These are phyloP conservation scores for Beauveria sp. DNA, from an alignment of 2,329 filamentous ascomycete genomes.

Conservation along the genomic window DNA sequence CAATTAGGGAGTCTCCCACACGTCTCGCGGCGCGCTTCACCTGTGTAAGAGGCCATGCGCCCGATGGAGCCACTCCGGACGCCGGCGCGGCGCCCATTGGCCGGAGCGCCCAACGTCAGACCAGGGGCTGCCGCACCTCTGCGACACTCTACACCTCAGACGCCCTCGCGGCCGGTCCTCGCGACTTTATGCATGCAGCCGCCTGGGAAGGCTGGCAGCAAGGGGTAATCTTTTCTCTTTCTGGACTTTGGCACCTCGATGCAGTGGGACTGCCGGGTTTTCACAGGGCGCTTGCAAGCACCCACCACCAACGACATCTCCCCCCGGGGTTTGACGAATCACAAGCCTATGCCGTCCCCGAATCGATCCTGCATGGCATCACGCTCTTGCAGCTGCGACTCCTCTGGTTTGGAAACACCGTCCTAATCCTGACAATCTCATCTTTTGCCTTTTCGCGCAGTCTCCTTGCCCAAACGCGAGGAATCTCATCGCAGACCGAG, in stretches of 20 bases:
- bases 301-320: too few species aligned
- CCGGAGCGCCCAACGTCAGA: not conserved
- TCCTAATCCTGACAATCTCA: conserved; percentile 1
- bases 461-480: not conserved
- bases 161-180: not conserved
- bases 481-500: not conserved
- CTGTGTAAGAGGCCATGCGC: conserved; percentile 6
- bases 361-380: not conserved
- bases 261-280: too few species aligned
- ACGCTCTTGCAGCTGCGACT: conserved; percentile 6
- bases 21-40: conserved; percentile 4
- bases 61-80: not conserved
- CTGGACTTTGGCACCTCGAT: not conserved
- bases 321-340: not conserved
- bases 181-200: not conserved
- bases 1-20: not conserved
- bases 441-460: not conserved
- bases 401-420: conserved; percentile 5
- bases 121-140: conserved; percentile 10
- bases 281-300: too few species aligned
- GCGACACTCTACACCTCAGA: not conserved
- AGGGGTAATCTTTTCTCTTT: not conserved
- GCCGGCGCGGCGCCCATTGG: conserved; percentile 1
- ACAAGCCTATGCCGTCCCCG: not conserved
- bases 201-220: not conserved